phyloP scores from a whole-genome alignment of 441 rosid species.

The Caryocar brasiliense region DNA sequence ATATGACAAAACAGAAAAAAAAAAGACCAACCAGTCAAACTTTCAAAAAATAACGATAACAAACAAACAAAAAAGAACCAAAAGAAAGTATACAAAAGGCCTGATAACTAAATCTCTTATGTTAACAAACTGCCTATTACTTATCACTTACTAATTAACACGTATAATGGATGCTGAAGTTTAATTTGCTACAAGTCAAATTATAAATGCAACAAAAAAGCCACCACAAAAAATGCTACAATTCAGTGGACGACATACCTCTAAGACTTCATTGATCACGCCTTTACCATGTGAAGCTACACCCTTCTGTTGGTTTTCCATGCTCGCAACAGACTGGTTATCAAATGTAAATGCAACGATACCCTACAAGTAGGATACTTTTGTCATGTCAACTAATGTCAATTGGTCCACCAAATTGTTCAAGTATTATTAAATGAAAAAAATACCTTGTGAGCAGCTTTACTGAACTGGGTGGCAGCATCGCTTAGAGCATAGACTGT shows the following conservation, averaged over 20 bases:
- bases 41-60: too few species aligned
- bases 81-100: too few species aligned
- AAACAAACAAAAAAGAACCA: too few species aligned
- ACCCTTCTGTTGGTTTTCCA: constrained; percentile 69
- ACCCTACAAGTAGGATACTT: constrained; percentile 42
- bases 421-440: constrained; percentile 9
- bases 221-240: too few species aligned
- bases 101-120: too few species aligned
- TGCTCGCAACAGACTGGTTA: constrained; percentile 77
- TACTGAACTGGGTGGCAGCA: constrained; percentile 95
- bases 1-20: too few species aligned
- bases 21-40: too few species aligned
- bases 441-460: constrained; percentile 94
- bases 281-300: constrained; percentile 80
- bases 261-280: constrained; percentile 83
- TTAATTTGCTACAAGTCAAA: too few species aligned
- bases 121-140: too few species aligned
- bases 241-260: constrained; percentile 66
- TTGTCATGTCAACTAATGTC: constrained; percentile 8
- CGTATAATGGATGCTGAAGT: too few species aligned
- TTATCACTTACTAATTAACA: too few species aligned
- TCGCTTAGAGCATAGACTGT: constrained; percentile 92
- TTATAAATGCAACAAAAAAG: too few species aligned
- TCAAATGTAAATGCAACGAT: constrained; percentile 92
- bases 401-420: constrained; percentile 1